Conservation (phyloP, 2,329 filamentous ascomycete genomes). For the Sclerotinia nivalis region DNA sequence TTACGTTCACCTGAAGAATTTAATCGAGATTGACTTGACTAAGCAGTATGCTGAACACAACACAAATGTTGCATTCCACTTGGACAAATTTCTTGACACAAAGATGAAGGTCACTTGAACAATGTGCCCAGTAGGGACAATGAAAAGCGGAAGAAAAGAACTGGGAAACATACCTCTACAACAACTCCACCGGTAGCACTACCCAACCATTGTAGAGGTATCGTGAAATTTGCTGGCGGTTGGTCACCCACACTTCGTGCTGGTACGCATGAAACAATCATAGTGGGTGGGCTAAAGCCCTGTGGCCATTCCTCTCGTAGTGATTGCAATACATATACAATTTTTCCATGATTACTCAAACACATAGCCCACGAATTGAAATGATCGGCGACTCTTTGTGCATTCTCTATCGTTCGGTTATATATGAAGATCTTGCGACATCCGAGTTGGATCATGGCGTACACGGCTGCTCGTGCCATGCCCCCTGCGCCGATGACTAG, state of each 20-base stretch:
- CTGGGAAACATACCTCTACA: constrained; percentile 52
- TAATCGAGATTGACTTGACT: neutral
- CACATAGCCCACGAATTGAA: constrained; percentile 55
- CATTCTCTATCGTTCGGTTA: constrained; percentile 67
- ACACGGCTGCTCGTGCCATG: constrained; percentile 77
- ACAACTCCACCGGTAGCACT: constrained; percentile 76
- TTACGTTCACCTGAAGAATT: neutral
- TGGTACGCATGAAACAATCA: constrained; percentile 76
- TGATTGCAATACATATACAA: constrained; percentile 54
- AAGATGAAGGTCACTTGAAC: neutral
- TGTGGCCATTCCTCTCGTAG: constrained; percentile 65
- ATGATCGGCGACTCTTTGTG: constrained; percentile 66
- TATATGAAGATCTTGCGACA: constrained; percentile 74
- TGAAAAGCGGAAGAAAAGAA: neutral
- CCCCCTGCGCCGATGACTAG: constrained; percentile 68
- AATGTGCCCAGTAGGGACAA: neutral
- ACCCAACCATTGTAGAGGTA: constrained; percentile 68
- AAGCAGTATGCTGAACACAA: neutral
- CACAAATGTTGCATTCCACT: neutral
- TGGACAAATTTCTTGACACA: neutral
- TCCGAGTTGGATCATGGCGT: constrained; percentile 75
- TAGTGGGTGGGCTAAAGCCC: constrained; percentile 64
- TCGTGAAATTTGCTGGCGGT: constrained; percentile 67
- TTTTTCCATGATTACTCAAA: constrained; percentile 36
- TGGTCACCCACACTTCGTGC: constrained; percentile 64